Conservation (phyloP, 495 filamentous ascomycete species). For the Tuber umbilicatum region DNA sequence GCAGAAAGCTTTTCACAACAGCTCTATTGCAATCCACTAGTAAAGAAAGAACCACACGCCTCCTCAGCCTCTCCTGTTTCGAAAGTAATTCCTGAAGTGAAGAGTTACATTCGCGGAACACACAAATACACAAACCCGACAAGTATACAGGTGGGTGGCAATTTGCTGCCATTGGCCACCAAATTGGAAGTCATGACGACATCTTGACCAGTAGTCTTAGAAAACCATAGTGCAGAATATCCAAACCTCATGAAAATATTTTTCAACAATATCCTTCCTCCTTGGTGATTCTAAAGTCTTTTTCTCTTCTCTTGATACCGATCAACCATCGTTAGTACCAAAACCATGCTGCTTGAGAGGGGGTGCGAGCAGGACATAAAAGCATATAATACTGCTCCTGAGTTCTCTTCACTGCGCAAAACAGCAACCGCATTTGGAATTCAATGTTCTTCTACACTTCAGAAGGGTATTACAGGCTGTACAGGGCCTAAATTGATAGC, state of each 20-base stretch:
- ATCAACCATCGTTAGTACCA: background rate
- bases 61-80: background rate
- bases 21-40: background rate
- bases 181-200: too few relatives aligned
- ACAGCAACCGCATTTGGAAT: background rate
- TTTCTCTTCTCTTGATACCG: background rate
- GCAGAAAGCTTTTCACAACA: background rate
- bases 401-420: background rate
- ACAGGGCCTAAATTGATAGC: background rate
- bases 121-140: too few relatives aligned
- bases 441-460: background rate
- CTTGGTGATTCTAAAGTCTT: too few relatives aligned
- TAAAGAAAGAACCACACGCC: background rate
- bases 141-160: too few relatives aligned
- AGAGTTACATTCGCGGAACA: background rate
- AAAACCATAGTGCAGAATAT: too few relatives aligned
- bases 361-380: background rate
- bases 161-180: too few relatives aligned
- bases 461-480: background rate
- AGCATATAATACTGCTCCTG: conserved; percentile 6
- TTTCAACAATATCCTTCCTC: too few relatives aligned
- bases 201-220: too few relatives aligned
- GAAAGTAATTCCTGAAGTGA: background rate
- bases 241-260: too few relatives aligned
- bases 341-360: background rate